Conservation (phyloP, 805 yeast genomes). For the Blastobotrys mokoenaii region DNA sequence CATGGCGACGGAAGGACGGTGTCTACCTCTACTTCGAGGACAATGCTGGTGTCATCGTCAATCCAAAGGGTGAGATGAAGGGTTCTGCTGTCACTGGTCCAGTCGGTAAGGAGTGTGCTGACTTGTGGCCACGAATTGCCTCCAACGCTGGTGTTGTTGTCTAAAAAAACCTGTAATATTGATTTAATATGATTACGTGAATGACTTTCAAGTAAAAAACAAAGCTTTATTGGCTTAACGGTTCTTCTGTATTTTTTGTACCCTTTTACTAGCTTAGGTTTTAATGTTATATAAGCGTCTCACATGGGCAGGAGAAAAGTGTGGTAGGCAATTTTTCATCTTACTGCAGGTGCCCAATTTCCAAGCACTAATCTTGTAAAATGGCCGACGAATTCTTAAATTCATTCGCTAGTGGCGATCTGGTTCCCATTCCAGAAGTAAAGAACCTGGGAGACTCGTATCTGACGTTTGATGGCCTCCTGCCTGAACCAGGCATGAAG, state of each 20-base stretch:
- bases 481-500: conserved; percentile 29
- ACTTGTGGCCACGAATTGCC: conserved; percentile 99
- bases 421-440: conserved; percentile 29
- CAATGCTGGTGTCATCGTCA: conserved; percentile 99
- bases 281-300: background rate
- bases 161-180: conserved; percentile 35
- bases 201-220: too few relatives aligned
- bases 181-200: too few relatives aligned
- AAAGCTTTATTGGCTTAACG: too few relatives aligned
- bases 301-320: background rate
- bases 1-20: conserved; percentile 99
- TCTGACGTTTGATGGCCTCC: conserved; percentile 34
- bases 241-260: too few relatives aligned
- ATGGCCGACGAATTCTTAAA: conserved; percentile 6
- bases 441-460: conserved; percentile 33
- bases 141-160: conserved; percentile 99
- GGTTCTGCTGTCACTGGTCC: conserved; percentile 99
- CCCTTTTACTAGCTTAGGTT: background rate
- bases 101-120: conserved; percentile 99
- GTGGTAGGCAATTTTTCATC: background rate
- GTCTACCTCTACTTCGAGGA: conserved; percentile 99
- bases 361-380: background rate
- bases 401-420: conserved; percentile 21
- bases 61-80: conserved; percentile 99
- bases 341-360: background rate